Percentiles rank a stretch among this genome's conserved stretches.
phyloP scores from a whole-genome alignment of 768 basidiomycete species.

The Boletus sp. region DNA sequence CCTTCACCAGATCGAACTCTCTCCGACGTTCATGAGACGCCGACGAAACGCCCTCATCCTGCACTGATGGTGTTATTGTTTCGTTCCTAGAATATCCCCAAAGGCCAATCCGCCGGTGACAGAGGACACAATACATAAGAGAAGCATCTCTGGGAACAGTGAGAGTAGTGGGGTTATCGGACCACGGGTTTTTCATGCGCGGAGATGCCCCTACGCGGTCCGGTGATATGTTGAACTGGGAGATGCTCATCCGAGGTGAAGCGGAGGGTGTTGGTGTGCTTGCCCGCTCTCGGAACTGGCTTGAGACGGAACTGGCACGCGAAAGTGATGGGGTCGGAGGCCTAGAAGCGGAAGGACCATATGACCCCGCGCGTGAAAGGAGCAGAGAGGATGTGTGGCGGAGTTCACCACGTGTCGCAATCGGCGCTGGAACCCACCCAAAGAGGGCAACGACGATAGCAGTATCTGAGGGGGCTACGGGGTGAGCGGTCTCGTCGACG shows the following conservation, averaged over 20 bases:
- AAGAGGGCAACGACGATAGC: slow-evolving; percentile 46
- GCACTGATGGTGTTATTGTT: slow-evolving; percentile 1
- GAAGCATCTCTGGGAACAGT: slow-evolving; percentile 40
- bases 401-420: slow-evolving; percentile 15
- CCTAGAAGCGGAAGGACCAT: slow-evolving; percentile 27
- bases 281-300: slow-evolving; percentile 16
- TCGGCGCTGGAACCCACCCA: slow-evolving; percentile 44
- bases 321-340: slow-evolving; percentile 34
- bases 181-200: slow-evolving; percentile 7
- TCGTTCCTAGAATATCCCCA: slow-evolving; percentile 61
- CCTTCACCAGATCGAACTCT: slow-evolving; percentile 72
- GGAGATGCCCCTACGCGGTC: slow-evolving; percentile 7
- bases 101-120: slow-evolving; percentile 75
- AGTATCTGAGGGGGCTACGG: slow-evolving; percentile 34
- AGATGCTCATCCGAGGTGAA: slow-evolving; percentile 23
- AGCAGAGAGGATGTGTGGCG: slow-evolving; percentile 19
- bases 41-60: slow-evolving; percentile 17
- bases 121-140: slow-evolving; percentile 64
- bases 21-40: slow-evolving; percentile 33
- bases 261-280: slow-evolving; percentile 23
- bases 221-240: slow-evolving; percentile 16
- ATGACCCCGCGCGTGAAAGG: slow-evolving; percentile 25
- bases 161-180: background rate
- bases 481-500: slow-evolving; percentile 9
- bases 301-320: slow-evolving; percentile 33